Conservation (phyloP, 176 grass and related monocot species). For the Oryza punctata region DNA sequence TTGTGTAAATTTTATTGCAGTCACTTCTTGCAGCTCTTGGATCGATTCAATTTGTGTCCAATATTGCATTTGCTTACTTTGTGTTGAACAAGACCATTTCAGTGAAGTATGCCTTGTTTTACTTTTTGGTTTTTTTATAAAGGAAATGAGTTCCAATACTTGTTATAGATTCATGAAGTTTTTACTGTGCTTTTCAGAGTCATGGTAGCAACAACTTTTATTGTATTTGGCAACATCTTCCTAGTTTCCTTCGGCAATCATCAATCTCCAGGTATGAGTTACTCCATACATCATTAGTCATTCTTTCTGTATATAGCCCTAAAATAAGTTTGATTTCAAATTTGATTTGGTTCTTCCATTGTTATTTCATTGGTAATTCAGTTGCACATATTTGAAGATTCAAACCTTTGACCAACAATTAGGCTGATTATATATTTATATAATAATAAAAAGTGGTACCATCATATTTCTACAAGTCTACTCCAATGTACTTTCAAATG, state of each 20-base stretch:
- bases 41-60: conserved; percentile 97
- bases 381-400: neutral
- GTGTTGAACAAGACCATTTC: conserved; percentile 89
- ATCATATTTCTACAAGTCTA: neutral
- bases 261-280: conserved; percentile 85
- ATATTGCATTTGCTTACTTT: conserved; percentile 98
- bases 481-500: neutral
- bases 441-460: neutral
- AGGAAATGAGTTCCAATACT: conserved; percentile 11
- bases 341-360: neutral
- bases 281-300: conserved; percentile 27
- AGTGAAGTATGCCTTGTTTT: conserved; percentile 76
- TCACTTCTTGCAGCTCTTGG: conserved; percentile 98
- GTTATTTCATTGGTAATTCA: neutral
- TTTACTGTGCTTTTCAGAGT: conserved; percentile 67
- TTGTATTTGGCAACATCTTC: conserved; percentile 93
- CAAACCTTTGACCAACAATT: neutral
- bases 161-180: conserved; percentile 36
- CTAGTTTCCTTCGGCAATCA: conserved; percentile 98
- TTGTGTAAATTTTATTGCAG: conserved; percentile 63
- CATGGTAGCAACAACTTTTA: conserved; percentile 90
- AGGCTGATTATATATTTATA: neutral
- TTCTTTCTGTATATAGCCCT: conserved; percentile 35
- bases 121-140: conserved; percentile 26
- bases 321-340: neutral